Percentiles rank a stretch among this genome's conserved stretches.
Evolutionary conservation across 176 grass and related monocot genomes (phyloP).

Genomic region (sorghum (Sorghum bicolor)): DNA sequence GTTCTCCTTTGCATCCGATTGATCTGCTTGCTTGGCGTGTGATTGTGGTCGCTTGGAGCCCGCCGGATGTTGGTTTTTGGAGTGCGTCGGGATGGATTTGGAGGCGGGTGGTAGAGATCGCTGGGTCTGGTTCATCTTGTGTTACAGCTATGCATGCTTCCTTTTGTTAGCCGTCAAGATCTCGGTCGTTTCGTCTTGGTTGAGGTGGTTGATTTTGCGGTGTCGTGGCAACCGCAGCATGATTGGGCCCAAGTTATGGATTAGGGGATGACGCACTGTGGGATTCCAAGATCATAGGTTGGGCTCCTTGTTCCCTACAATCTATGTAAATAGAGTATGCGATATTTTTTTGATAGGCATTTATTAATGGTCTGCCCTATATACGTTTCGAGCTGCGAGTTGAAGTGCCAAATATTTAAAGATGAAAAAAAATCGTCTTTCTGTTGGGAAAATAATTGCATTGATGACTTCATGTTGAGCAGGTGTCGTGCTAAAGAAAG

Average conservation of each 20-base stretch:
- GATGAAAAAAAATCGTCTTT: background rate
- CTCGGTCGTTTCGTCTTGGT: background rate
- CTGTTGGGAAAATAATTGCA: background rate
- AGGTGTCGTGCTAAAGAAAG: constrained; percentile 97
- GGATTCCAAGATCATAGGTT: background rate
- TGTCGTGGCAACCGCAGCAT: background rate
- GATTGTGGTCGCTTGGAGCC: background rate
- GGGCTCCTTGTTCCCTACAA: background rate
- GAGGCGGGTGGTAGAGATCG: constrained; percentile 23
- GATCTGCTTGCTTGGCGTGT: constrained; percentile 13
- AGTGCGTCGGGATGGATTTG: constrained; percentile 8
- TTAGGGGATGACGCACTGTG: background rate
- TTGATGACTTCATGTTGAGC: constrained; percentile 36
- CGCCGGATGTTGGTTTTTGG: too few species aligned
- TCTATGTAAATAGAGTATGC: background rate
- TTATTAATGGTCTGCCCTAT: background rate
- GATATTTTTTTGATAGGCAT: background rate
- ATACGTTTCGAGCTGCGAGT: background rate
- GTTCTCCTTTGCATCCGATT: background rate
- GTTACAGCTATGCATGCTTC: background rate
- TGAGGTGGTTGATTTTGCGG: background rate
- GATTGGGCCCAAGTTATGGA: background rate
- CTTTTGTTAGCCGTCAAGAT: background rate
- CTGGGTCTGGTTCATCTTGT: background rate
- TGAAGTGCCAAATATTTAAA: background rate